A percentile compares a stretch with the other conserved stretches of the same genome.
Evolutionary conservation across 495 filamentous ascomycete species (phyloP).

Genomic region (Penicillium longicatenatum): DNA sequence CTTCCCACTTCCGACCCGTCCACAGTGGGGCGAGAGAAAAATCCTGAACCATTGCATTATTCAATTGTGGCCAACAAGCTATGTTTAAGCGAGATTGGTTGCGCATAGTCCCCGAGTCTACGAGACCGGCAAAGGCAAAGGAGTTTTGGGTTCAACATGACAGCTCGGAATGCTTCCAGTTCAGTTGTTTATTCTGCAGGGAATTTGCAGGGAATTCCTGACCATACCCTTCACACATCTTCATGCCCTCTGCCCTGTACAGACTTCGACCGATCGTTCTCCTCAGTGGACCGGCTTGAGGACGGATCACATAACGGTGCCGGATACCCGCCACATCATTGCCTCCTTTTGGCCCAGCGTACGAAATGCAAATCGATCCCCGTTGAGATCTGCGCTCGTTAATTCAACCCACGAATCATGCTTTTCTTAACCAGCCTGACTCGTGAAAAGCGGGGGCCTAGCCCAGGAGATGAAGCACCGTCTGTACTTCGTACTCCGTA

Average conservation of each 20-base stretch:
- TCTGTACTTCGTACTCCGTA: neutral
- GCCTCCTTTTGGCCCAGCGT: neutral
- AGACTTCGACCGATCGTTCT: neutral
- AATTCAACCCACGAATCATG: neutral
- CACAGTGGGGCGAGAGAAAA: neutral
- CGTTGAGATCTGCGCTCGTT: neutral
- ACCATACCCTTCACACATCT: neutral
- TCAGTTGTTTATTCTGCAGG: neutral
- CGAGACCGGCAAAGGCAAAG: constrained; percentile 1
- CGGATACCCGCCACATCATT: neutral
- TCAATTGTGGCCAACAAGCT: neutral
- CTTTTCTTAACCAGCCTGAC: neutral
- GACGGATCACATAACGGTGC: neutral
- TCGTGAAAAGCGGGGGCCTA: neutral
- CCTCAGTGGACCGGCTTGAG: neutral
- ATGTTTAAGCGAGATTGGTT: constrained; percentile 20
- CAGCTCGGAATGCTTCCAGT: neutral
- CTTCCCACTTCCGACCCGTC: constrained; percentile 19
- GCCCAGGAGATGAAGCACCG: neutral
- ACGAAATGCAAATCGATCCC: neutral
- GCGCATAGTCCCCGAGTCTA: neutral
- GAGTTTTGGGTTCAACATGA: neutral
- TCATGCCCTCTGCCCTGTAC: neutral
- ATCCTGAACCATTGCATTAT: neutral
- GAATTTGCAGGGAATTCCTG: neutral